Conservation (phyloP, 148 eudicot species). For the Persicaria maculosa region DNA sequence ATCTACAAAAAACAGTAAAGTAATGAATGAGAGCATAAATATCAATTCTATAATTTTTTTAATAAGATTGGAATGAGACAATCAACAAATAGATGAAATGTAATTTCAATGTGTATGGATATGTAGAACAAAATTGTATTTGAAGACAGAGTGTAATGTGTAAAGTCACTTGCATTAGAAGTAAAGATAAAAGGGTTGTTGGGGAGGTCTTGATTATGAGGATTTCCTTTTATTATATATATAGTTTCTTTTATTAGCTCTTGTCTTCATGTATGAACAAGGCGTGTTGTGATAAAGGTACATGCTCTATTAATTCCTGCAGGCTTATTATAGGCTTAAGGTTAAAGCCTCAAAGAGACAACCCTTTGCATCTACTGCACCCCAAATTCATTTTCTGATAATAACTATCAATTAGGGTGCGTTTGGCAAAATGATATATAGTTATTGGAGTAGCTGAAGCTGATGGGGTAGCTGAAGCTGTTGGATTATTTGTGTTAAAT, state of each 20-base stretch:
- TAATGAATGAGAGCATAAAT: too few relatives aligned
- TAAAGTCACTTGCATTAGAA: constrained; percentile 9
- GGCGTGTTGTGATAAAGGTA: neutral
- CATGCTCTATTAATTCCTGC: neutral
- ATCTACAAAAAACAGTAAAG: too few relatives aligned
- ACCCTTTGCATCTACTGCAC: too few relatives aligned
- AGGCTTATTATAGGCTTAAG: neutral
- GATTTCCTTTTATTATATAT: neutral
- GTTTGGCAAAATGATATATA: neutral
- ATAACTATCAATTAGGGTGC: neutral
- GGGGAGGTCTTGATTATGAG: neutral
- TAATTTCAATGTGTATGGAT: neutral
- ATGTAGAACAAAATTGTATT: neutral
- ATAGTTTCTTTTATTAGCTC: neutral
- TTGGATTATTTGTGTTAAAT: too few relatives aligned
- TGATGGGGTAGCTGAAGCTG: too few relatives aligned
- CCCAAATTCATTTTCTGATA: neutral
- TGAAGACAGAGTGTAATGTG: neutral
- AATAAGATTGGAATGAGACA: too few relatives aligned
- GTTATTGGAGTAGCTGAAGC: too few relatives aligned
- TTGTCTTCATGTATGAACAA: neutral
- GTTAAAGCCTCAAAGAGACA: neutral
- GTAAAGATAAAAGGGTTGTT: constrained; percentile 8
- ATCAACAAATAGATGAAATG: too few relatives aligned
- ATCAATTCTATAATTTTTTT: too few relatives aligned